Base-by-base conservation (phyloP, 1,284 basidiomycete genomes). In the Moniliella sp. region DNA sequence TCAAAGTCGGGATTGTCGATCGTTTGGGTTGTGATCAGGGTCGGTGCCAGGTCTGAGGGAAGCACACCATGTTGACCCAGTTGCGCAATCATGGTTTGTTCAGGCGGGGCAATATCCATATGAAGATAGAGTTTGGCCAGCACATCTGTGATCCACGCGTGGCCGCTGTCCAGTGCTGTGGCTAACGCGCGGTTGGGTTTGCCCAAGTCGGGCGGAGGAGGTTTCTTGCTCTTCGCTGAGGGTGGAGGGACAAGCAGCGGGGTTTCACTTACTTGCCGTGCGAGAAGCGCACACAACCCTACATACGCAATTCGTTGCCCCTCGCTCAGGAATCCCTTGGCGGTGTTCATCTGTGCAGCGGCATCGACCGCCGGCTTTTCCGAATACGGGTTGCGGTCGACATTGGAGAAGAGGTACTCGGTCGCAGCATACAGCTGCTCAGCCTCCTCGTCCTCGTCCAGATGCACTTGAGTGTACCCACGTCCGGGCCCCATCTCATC, bases 1-100 rank as follows among this genome's bases (percentile, higher is more conserved):
- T 56, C 50, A 31, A 51, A 59, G 17, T 53, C 52, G 8, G 56
- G 56, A 34, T 59, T 59, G 27, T 43, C 36, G 27, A 59, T 48
- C 15, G 45, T 57, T 18, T 49, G 48, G 1, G 54, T 59, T 4
- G 50, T 50, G 32, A 59, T 39, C 27, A 59, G 50, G 18, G 50
- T 49, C 3, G 50, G 52, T 1, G 56, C 48, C 15, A 59, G 41
- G 29, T 59, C 56, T 11, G 46, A 40, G 14, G 52, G 34, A 2
- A 54, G 43, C 0, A 59, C 53, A 9, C 56, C 56, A 31, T 59
- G 56, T 18, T 47, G 39, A 3, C 50, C 48, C 8, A 59, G 34
- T 4, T 52, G 56, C 19, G 56, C 50, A 33, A 59, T 59, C 56
- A 59, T 59, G n/a, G 32, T 32, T 39, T 59, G 56, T 34, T 59